A percentile compares a stretch with the other conserved stretches of the same genome.
Evolutionary conservation across 805 yeast species (phyloP).

Genomic region (Teunomyces stri): DNA sequence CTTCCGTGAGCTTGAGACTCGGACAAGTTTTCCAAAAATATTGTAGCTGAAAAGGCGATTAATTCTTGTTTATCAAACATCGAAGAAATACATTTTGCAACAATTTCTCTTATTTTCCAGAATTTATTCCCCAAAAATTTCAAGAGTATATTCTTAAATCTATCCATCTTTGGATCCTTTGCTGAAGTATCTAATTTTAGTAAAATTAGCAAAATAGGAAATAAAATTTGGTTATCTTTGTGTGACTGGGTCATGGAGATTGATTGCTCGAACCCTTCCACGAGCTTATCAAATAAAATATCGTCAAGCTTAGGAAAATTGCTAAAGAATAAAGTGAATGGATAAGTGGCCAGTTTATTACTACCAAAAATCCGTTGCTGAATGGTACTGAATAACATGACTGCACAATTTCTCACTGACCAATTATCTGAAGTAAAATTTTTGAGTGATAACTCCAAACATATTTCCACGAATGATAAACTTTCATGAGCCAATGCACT

Average conservation of each 20-base stretch:
- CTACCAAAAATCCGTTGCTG: slow-evolving; percentile 79
- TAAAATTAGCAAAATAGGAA: slow-evolving; percentile 73
- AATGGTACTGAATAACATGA: slow-evolving; percentile 86
- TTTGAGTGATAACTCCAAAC: slow-evolving; percentile 57
- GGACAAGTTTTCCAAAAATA: not conserved
- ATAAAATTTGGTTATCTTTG: slow-evolving; percentile 55
- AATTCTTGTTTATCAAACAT: slow-evolving; percentile 27
- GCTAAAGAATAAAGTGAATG: slow-evolving; percentile 71
- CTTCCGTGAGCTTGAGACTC: slow-evolving; percentile 9
- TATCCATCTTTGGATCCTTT: slow-evolving; percentile 45
- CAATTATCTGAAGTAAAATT: slow-evolving; percentile 68
- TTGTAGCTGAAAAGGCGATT: slow-evolving; percentile 9
- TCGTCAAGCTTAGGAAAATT: slow-evolving; percentile 54
- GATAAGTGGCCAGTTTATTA: slow-evolving; percentile 35
- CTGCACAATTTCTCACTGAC: slow-evolving; percentile 89
- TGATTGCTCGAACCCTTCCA: slow-evolving; percentile 7
- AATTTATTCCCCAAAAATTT: slow-evolving; percentile 47
- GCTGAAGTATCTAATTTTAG: slow-evolving; percentile 65
- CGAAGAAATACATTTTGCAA: slow-evolving; percentile 66
- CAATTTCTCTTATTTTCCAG: slow-evolving; percentile 89
- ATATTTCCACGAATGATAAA: slow-evolving; percentile 50
- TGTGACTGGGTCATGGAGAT: slow-evolving; percentile 12
- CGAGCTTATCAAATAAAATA: slow-evolving; percentile 46
- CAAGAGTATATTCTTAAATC: slow-evolving; percentile 41
- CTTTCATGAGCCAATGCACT: slow-evolving; percentile 58